Percentiles rank a stretch among this genome's conserved stretches.
These are phyloP conservation scores for Chlorella sp. DNA, from an alignment of 139 green algal species.

Conservation along the genomic window DNA sequence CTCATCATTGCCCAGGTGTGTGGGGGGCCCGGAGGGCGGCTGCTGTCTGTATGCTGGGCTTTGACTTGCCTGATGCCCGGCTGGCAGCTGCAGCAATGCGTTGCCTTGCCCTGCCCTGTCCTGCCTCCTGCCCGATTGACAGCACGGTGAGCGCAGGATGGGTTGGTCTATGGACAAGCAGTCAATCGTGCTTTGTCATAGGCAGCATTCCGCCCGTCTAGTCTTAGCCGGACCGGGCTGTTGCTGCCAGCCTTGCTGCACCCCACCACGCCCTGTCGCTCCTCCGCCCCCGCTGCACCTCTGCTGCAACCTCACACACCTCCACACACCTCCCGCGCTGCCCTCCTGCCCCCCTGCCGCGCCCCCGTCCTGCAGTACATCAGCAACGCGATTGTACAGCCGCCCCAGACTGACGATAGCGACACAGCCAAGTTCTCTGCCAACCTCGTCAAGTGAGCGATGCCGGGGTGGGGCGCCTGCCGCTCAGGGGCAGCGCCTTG, in stretches of 20 bases:
- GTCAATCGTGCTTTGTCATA: no score
- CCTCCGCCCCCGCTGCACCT: background rate
- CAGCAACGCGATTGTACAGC: constrained; percentile 58
- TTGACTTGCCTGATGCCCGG: background rate
- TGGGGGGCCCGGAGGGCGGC: background rate
- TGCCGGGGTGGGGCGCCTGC: background rate
- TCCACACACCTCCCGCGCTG: background rate
- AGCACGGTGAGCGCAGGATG: no score
- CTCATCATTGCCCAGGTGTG: constrained; percentile 62
- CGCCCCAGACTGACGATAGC: constrained; percentile 44
- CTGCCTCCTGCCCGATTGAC: no score
- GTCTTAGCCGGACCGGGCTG: no score
- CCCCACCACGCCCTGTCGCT: background rate
- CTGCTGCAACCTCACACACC: background rate
- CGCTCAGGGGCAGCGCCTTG: no score
- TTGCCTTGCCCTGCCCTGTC: no score
- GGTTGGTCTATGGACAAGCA: no score
- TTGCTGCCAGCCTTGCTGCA: background rate
- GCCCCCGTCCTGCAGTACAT: constrained; percentile 59
- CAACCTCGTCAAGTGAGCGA: constrained; percentile 25
- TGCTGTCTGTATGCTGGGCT: background rate
- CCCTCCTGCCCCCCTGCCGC: background rate
- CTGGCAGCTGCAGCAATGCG: background rate
- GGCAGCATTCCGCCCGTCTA: no score
- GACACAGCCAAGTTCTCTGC: constrained; percentile 21